Conservation (phyloP, 345 rosid genomes). For the Anastatica hierochuntica region DNA sequence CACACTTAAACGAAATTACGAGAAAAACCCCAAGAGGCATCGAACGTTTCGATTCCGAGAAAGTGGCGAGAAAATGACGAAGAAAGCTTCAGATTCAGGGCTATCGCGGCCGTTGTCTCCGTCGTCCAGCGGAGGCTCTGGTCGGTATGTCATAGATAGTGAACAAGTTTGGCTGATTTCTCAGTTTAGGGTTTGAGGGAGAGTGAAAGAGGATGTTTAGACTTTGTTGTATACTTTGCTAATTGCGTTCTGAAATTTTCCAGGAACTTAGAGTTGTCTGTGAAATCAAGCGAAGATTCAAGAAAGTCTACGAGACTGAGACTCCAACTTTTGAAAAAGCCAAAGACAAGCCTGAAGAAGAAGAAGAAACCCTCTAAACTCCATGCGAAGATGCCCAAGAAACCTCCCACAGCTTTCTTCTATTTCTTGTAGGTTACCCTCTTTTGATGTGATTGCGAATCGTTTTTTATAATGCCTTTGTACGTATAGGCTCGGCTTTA, state of each 20-base stretch:
- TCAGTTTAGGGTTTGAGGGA: conserved; percentile 10
- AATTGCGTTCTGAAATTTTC: neutral
- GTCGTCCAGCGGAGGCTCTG: conserved; percentile 11
- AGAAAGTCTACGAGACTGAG: conserved; percentile 26
- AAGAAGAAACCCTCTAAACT: conserved; percentile 23
- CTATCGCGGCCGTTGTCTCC: conserved; percentile 20
- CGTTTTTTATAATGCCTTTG: neutral
- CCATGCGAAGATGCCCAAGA: conserved; percentile 62
- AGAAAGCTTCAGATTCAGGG: conserved; percentile 24
- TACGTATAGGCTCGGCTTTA: neutral
- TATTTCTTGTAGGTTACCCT: conserved; percentile 51
- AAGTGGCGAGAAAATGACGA: conserved; percentile 27
- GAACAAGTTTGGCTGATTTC: neutral
- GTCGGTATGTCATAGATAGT: conserved; percentile 11
- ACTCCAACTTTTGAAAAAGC: conserved; percentile 22
- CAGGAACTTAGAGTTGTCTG: conserved; percentile 31
- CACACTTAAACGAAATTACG: neutral
- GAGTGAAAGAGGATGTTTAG: neutral
- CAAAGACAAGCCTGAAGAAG: conserved; percentile 31
- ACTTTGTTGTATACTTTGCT: neutral
- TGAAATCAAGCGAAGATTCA: conserved; percentile 15
- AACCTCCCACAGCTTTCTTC: conserved; percentile 92
- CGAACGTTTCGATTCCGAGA: neutral
- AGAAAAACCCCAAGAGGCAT: neutral
- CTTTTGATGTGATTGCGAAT: neutral